These are phyloP conservation scores for Mucor indicus DNA, from an alignment of 371 early-diverging fungal genomes.

Conservation along the genomic window DNA sequence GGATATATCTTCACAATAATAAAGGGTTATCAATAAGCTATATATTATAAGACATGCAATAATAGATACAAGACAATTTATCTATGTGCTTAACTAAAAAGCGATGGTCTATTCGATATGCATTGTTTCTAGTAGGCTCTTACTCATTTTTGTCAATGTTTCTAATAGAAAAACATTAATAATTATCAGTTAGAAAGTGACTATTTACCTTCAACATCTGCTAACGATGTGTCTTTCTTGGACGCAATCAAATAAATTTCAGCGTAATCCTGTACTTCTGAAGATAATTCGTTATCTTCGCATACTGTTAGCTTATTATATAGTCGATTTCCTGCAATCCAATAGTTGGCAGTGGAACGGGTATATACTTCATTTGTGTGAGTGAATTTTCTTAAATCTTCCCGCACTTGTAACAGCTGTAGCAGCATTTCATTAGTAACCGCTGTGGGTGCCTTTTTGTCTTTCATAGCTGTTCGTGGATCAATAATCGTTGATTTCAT, in stretches of 20 bases:
- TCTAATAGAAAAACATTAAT: slow-evolving; percentile 12
- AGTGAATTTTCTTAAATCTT: slow-evolving; percentile 54
- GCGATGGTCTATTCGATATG: slow-evolving; percentile 26
- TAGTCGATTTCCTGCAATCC: slow-evolving; percentile 58
- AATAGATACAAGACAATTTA: too few species aligned
- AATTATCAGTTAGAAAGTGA: background rate
- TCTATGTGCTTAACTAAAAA: too few species aligned
- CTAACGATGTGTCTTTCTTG: slow-evolving; percentile 58
- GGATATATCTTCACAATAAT: too few species aligned
- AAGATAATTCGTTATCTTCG: slow-evolving; percentile 8
- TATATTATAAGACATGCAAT: too few species aligned
- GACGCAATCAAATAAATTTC: slow-evolving; percentile 62
- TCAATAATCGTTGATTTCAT: slow-evolving; percentile 41
- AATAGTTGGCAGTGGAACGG: slow-evolving; percentile 57
- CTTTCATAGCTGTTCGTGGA: slow-evolving; percentile 9
- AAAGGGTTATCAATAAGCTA: too few species aligned
- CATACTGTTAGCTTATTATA: slow-evolving; percentile 23
- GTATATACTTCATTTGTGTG: slow-evolving; percentile 58
- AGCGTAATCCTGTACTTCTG: slow-evolving; percentile 27
- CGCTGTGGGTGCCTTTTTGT: slow-evolving; percentile 14
- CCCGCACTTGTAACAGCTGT: slow-evolving; percentile 51
- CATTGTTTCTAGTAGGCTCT: slow-evolving; percentile 25
- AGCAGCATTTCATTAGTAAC: slow-evolving; percentile 43
- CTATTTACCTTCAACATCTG: slow-evolving; percentile 54
- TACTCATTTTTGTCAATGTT: slow-evolving; percentile 32